These are phyloP conservation scores for Lanmaoa pseudosensibilis DNA, from an alignment of 768 basidiomycete genomes.

Conservation along the genomic window DNA sequence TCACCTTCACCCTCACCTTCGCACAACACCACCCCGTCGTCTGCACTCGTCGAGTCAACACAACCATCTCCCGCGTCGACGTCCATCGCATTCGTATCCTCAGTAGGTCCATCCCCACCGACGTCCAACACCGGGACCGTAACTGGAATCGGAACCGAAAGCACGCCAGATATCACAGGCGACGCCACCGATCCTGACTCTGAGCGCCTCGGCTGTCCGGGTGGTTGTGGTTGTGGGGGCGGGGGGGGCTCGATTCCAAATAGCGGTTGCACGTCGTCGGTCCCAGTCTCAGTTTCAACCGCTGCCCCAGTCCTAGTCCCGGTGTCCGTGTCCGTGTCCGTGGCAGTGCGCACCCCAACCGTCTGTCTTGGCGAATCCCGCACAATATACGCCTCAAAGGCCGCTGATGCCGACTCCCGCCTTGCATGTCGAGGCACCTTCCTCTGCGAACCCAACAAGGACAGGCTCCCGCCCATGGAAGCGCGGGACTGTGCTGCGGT, in stretches of 20 bases:
- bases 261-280: not conserved
- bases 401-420: conserved; percentile 13
- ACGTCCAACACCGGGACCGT: not conserved
- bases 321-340: not conserved
- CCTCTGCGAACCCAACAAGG: not conserved
- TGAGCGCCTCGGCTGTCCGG: not conserved
- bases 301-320: not conserved
- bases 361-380: conserved; percentile 2
- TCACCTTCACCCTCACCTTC: not conserved
- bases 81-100: not conserved
- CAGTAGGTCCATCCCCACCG: not conserved
- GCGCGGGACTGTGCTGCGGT: not conserved
- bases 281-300: not conserved
- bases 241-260: not conserved
- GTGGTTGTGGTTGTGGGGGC: not conserved
- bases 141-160: not conserved
- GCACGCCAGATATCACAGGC: not conserved
- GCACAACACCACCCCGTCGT: not conserved
- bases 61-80: not conserved
- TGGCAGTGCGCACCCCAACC: no score
- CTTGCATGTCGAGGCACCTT: not conserved
- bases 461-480: not conserved
- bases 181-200: not conserved
- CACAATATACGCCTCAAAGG: conserved; percentile 23
- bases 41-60: not conserved